Base-by-base conservation (phyloP, 768 basidiomycete genomes). In the Naganishia antarctica region DNA sequence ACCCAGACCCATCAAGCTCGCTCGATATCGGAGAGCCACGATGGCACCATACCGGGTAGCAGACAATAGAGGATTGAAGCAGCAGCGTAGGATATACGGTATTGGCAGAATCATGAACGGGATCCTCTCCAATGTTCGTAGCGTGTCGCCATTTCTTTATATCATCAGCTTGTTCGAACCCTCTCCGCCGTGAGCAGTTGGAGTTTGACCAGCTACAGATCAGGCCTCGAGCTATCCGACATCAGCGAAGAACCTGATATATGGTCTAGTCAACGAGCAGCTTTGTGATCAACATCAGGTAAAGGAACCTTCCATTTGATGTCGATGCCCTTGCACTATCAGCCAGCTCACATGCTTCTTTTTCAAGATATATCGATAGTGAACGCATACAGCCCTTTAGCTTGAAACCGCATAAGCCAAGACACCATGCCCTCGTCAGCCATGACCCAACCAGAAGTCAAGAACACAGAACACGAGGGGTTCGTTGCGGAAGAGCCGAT, bases 231-330 rank as follows among this genome's bases (percentile, higher is more conserved):
- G 53, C 34, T 57, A 4, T 40, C 23, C 21, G 12, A 9, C n/a
- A 37, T 57, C 53, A 40, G 29, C 11, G 32, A 8, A n/a, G 23
- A 34, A 57, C n/a, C 23, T 34, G 37, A 26, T 57, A 53, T 57
- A 57, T 57, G 37, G 53, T 57, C 32, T 57, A 57, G 53, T 57
- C n/a, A 57, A 25, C 53, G 26, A 23, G 11, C 32, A 57, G 34
- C n/a, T n/a, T 28, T 40, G 37, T n/a, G 53, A 15, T 57, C 23
- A 6, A 41, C 18, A 7, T 34, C 40, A 4, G 37, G 53, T 57
- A 25, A 41, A 41, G 11, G 34, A 23, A n/a, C 18, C 3, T 25
- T 21, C n/a, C 23, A 5, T 25, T 5, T 11, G 21, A 37, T 26
- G 23, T 15, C 21, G 21, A n/a, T 26, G 23, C 21, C 7, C 4